phyloP scores from a whole-genome alignment of 345 rosid genomes.

The Salix brachista region DNA sequence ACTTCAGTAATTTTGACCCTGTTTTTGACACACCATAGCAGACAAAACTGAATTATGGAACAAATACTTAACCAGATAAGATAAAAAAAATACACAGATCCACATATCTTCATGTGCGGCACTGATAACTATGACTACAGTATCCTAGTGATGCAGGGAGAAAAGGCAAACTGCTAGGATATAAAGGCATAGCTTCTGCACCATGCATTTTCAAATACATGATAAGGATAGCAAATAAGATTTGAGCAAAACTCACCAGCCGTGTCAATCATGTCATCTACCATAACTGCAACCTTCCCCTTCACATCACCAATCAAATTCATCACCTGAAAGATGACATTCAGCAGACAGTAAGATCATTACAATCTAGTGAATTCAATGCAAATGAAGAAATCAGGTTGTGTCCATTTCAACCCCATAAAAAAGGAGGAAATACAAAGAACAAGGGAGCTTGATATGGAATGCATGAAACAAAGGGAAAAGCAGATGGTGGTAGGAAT shows the following conservation, averaged over 20 bases:
- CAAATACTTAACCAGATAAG: no score
- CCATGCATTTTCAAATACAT: constrained; percentile 3
- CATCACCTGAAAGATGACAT: constrained; percentile 64
- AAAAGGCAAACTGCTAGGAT: no score
- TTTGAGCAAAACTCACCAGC: constrained; percentile 56
- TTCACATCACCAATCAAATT: constrained; percentile 93
- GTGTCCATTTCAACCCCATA: not conserved
- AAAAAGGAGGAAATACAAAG: not conserved
- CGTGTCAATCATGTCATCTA: constrained; percentile 98
- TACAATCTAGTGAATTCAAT: not conserved
- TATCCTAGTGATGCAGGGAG: no score
- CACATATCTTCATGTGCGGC: no score
- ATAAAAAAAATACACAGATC: no score
- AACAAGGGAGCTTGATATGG: not conserved
- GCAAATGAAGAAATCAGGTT: not conserved
- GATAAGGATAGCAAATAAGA: constrained; percentile 4
- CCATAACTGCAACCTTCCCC: constrained; percentile 97
- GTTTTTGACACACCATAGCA: no score
- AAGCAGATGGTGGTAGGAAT: not conserved
- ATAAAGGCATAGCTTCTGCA: not conserved
- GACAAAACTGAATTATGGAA: no score
- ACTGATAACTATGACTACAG: no score
- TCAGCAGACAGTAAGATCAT: not conserved
- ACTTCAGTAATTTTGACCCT: no score
- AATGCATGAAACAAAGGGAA: not conserved